Conservation (phyloP, 2,329 filamentous ascomycete species). For the Ceratocystis harringtonii region DNA sequence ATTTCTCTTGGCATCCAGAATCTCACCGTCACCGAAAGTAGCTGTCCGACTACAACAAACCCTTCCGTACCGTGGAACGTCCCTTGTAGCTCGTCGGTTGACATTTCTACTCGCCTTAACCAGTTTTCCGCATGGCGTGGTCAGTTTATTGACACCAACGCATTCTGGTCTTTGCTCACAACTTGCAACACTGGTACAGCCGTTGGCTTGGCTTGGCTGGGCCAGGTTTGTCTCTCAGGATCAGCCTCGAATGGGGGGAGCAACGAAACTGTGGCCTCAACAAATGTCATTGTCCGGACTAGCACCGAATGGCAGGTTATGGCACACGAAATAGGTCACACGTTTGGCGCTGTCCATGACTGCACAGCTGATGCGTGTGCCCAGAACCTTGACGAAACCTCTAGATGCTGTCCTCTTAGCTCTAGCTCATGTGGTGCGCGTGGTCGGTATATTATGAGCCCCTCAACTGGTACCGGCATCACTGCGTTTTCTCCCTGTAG, state of each 20-base stretch:
- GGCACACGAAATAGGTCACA: conserved; percentile 87
- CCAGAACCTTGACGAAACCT: conserved; percentile 37
- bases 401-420: conserved; percentile 67
- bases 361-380: conserved; percentile 56
- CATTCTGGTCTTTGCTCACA: conserved; percentile 83
- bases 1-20: conserved; percentile 84
- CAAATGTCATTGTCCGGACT: conserved; percentile 80
- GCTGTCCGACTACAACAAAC: conserved; percentile 58
- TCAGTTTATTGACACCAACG: conserved; percentile 59
- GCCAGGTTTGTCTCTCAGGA: conserved; percentile 59
- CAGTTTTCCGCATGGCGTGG: conserved; percentile 84
- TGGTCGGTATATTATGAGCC: conserved; percentile 89
- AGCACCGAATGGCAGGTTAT: conserved; percentile 87
- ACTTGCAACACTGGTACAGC: conserved; percentile 69
- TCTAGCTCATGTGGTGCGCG: conserved; percentile 54
- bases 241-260: conserved; percentile 38
- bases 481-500: conserved; percentile 73
- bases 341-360: conserved; percentile 91
- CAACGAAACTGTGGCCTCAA: conserved; percentile 62
- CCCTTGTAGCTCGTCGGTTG: conserved; percentile 45
- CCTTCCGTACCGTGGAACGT: conserved; percentile 70
- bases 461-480: conserved; percentile 60
- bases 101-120: conserved; percentile 67
- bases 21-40: conserved; percentile 57
- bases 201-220: conserved; percentile 85